Percentiles rank a stretch among this genome's conserved stretches.
phyloP scores from a whole-genome alignment of 2,329 filamentous ascomycete genomes.

The Grosmannia clavigera region DNA sequence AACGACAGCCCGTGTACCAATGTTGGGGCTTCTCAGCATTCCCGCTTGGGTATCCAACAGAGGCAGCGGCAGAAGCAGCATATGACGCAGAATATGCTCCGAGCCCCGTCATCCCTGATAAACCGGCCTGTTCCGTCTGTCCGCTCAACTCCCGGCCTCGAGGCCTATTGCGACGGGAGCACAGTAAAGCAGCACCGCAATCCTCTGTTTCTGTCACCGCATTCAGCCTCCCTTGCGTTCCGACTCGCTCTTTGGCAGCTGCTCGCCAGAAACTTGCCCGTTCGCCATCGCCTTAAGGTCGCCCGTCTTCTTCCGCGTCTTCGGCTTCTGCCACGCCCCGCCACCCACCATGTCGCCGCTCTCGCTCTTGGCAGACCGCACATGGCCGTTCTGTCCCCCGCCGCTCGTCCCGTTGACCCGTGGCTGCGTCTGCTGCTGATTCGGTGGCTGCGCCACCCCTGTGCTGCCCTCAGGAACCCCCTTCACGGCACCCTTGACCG shows the following conservation, averaged over 20 bases:
- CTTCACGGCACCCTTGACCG: conserved; percentile 8
- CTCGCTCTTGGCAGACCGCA: conserved; percentile 42
- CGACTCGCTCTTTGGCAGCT: conserved; percentile 42
- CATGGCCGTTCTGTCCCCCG: conserved; percentile 32
- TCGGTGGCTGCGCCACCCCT: no score
- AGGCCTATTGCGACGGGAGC: background rate
- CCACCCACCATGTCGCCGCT: conserved; percentile 18
- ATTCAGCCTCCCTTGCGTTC: conserved; percentile 51
- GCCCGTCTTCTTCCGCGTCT: conserved; percentile 37
- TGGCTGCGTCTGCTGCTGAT: conserved; percentile 12
- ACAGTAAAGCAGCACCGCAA: background rate
- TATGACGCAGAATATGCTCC: background rate
- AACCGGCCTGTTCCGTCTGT: no score
- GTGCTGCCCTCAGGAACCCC: conserved; percentile 4
- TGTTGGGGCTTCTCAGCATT: background rate
- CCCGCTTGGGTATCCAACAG: background rate
- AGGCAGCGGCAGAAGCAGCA: background rate
- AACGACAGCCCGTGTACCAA: background rate
- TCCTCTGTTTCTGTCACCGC: background rate
- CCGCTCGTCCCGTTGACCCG: conserved; percentile 20
- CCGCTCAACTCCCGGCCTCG: no score
- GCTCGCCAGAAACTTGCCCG: conserved; percentile 33
- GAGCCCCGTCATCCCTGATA: background rate
- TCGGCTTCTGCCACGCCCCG: conserved; percentile 48
- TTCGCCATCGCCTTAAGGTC: conserved; percentile 35